Percentiles rank a stretch among this genome's conserved stretches.
These are phyloP conservation scores for Pichia terricola DNA, from an alignment of 1,139 yeast species.

Conservation along the genomic window DNA sequence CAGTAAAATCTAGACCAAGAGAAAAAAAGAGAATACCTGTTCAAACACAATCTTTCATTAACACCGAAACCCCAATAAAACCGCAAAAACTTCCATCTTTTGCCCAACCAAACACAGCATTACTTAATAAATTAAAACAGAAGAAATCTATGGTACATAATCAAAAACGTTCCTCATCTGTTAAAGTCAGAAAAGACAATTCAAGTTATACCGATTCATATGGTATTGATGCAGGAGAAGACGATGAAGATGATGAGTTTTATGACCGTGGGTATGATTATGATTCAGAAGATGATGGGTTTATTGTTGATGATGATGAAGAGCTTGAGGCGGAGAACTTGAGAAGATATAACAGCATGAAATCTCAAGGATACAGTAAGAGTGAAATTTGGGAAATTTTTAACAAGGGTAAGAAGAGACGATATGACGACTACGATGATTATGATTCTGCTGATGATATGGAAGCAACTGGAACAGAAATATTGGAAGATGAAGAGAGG, in stretches of 20 bases:
- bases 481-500: constrained; percentile 67
- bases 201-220: constrained; percentile 13
- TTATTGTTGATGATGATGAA: constrained; percentile 50
- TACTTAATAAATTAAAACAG: constrained; percentile 23
- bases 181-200: background rate
- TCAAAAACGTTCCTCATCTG: background rate
- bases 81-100: constrained; percentile 10
- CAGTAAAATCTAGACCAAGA: background rate
- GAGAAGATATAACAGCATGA: constrained; percentile 33
- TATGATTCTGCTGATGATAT: constrained; percentile 68
- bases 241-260: constrained; percentile 13
- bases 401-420: constrained; percentile 45
- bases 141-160: constrained; percentile 6
- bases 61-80: background rate
- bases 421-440: constrained; percentile 33
- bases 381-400: constrained; percentile 88
- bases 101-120: constrained; percentile 29
- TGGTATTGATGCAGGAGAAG: constrained; percentile 19
- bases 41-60: background rate
- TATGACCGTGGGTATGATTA: constrained; percentile 20
- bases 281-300: constrained; percentile 33
- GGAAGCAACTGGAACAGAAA: constrained; percentile 92
- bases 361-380: constrained; percentile 48
- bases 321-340: constrained; percentile 23
- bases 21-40: background rate